Base-by-base conservation (phyloP, 805 yeast genomes). In the Ogataea ramenticola region DNA sequence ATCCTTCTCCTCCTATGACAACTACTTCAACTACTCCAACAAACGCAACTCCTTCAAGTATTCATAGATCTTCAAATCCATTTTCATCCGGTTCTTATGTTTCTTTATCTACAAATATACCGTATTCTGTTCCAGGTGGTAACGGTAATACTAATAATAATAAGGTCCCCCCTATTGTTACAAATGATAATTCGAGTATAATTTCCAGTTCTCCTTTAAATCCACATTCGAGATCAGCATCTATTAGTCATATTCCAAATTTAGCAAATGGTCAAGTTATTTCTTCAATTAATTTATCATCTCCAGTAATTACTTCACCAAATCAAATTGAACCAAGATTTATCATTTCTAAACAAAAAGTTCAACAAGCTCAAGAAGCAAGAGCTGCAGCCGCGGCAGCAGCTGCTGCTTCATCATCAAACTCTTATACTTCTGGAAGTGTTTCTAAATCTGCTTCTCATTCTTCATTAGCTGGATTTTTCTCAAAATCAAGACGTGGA, bases 291-390 rank as follows among this genome's bases (percentile, higher is more conserved):
- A 78, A 80, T 46, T 78, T 85, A 44, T 80, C 79, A 43, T 82
- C 90, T 0, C 93, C 93, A 3, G 75, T 72, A 42, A 84, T 84
- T 6, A 61, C 77, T 6, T 57, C 68, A 35, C 64, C 77, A 17
- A 68, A 72, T 15, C 72, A 79, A 29, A 80, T 89, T n/a, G 96
- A 88, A 57, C 85, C 95, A 15, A 72, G 96, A 36, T 88, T 89
- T 57, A 79, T 89, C 41, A 83, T 89, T 34, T 85, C 95, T 11
- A 79, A 86, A 54, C 93, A 83, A 48, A 76, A 85, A 43, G 78
- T 81, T 21, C 80, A 72, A 38, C 79, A 67, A 50, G 75, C 70
- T 17, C 78, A 72, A 51, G 76, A 74, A 27, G 74, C 73, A 16
- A 53, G 61, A 53, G 70, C 50, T 22, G 64, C 55, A 1, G 58